Base-by-base conservation (phyloP, 2,329 filamentous ascomycete species). In the Aureobasidium vineae region DNA sequence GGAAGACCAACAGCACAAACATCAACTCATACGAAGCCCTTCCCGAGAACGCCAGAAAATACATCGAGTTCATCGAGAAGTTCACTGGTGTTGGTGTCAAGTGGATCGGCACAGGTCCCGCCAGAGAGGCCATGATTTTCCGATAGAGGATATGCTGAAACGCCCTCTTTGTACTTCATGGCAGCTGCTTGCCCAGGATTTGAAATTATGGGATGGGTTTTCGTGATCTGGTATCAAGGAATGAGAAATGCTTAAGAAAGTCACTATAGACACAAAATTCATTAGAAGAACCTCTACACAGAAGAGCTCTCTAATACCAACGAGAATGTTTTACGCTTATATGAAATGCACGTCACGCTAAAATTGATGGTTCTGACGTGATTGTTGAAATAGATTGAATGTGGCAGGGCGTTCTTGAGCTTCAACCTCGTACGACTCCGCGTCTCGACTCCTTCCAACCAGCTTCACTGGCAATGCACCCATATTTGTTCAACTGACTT, bases 101-200 rank as follows among this genome's bases (percentile, higher is more conserved):
- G 75, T 90, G 83, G 76, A 86, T 90, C 71, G 88, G 88, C 53
- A 88, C 88, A 23, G 88, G 88, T 7, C 87, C 86, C 45, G 84
- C 82, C 54, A 81, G 87, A 67, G 86, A 90, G 72, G 84, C 84
- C 73, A 88, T 89, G 84, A 85, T 89, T n/a, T 64, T 61, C 38
- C 57, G 66, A 53, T 67, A 67, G 54, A 60, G 28, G 31, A 43
- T 40, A 19, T 36, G 38, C 31, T 45, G 36, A n/a, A 45, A 49
- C 21, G 59, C 43, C 45, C 45, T 52, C 23, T 49, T 13, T 49
- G 41, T 61, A 49, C 57, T 38, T 49, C n/a, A 33, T 49, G 56
- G 40, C 26, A 33, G 33, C n/a, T 60, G 56, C 16, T 41, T 59
- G 40, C 56, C 26, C 41, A 16, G 15, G 23, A 61, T 47, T 26